Evolutionary conservation across 176 grass and related monocot species (phyloP).

Genomic region (Metroxylon sagu): DNA sequence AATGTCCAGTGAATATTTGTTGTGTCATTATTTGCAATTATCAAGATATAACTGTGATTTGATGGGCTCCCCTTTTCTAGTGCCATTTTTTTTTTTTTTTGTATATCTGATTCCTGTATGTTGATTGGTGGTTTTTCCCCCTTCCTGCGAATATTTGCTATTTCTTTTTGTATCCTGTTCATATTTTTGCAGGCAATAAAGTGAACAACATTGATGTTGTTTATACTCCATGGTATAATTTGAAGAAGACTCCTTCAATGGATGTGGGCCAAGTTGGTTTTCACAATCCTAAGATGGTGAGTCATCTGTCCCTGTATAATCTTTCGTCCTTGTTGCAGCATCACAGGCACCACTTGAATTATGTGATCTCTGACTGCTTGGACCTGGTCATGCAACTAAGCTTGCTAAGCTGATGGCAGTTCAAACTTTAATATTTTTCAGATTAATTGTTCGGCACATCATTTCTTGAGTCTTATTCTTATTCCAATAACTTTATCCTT

Average conservation of each 20-base stretch:
- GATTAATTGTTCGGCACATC: too few species aligned
- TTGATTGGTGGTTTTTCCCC: too few species aligned
- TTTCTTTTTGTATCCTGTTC: background rate
- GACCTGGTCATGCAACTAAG: background rate
- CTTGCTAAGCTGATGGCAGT: background rate
- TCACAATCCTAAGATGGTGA: constrained; percentile 90
- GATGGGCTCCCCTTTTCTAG: too few species aligned
- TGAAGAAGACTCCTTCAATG: constrained; percentile 99
- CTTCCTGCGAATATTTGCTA: background rate
- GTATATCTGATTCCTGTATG: too few species aligned
- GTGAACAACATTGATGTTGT: constrained; percentile 95
- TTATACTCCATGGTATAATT: constrained; percentile 98
- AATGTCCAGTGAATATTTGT: background rate
- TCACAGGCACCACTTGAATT: background rate
- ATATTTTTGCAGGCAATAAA: constrained; percentile 73
- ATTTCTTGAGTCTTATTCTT: too few species aligned
- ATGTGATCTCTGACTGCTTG: background rate
- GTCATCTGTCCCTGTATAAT: background rate
- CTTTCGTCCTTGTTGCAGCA: background rate
- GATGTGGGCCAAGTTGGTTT: constrained; percentile 99
- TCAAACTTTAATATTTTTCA: too few species aligned
- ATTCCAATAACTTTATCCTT: too few species aligned
- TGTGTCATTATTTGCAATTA: too few species aligned
- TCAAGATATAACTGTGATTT: too few species aligned
- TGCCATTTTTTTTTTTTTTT: too few species aligned